Evolutionary conservation across 2,329 filamentous ascomycete genomes (phyloP).

Genomic region (Alternaria metachromatica): DNA sequence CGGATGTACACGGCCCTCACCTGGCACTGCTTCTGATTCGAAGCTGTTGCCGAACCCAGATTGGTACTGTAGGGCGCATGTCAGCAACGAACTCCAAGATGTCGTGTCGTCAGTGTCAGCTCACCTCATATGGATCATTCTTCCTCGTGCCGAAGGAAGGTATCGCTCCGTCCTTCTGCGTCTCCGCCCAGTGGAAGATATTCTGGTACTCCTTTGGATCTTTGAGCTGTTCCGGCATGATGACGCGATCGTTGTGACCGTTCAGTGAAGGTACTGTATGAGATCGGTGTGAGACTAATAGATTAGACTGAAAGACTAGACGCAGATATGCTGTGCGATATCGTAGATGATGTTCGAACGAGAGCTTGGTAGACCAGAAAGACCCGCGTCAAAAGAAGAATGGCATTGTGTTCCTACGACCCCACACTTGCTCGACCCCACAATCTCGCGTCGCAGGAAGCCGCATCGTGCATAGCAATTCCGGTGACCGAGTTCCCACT

Average conservation of each 20-base stretch:
- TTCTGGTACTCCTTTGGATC: slow-evolving; percentile 48
- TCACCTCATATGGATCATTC: slow-evolving; percentile 62
- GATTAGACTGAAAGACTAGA: background rate
- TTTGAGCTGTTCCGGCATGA: slow-evolving; percentile 36
- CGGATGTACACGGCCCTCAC: slow-evolving; percentile 17
- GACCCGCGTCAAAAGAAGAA: slow-evolving; percentile 6
- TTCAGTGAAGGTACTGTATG: background rate
- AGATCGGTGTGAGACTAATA: slow-evolving; percentile 1
- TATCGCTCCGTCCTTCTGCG: slow-evolving; percentile 63
- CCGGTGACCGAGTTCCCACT: slow-evolving; percentile 1
- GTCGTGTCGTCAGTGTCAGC: slow-evolving; percentile 8
- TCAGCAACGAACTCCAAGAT: slow-evolving; percentile 9
- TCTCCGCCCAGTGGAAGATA: slow-evolving; percentile 62
- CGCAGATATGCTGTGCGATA: background rate
- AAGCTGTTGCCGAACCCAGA: slow-evolving; percentile 63
- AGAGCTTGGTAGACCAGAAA: background rate
- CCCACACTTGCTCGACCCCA: slow-evolving; percentile 19
- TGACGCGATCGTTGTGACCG: slow-evolving; percentile 2
- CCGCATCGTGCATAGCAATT: background rate
- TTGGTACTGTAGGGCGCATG: slow-evolving; percentile 55
- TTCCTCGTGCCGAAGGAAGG: slow-evolving; percentile 62
- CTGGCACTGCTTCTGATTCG: slow-evolving; percentile 56
- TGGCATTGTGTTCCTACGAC: slow-evolving; percentile 4
- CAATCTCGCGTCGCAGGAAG: slow-evolving; percentile 6
- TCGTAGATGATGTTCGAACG: background rate